Evolutionary conservation across 116 monocot genomes (phyloP).

Genomic region (Iris pallida): DNA sequence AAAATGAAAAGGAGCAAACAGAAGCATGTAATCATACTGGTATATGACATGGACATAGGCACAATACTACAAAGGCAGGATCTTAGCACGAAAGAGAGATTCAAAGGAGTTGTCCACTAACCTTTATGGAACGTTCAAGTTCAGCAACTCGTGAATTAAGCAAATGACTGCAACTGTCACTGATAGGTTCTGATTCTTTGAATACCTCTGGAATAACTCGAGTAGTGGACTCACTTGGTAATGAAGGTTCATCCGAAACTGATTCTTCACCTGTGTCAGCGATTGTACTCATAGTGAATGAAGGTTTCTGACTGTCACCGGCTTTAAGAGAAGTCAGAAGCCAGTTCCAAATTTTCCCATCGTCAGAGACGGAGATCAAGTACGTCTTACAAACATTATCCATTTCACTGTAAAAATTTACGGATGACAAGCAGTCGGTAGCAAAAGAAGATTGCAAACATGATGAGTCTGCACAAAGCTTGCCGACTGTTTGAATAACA

Average conservation of each 20-base stretch:
- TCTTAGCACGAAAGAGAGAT: background rate
- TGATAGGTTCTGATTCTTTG: slow-evolving; percentile 24
- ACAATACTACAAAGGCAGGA: no score
- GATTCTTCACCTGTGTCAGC: slow-evolving; percentile 20
- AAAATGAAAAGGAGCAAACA: no score
- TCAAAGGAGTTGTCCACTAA: slow-evolving; percentile 3
- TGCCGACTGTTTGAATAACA: slow-evolving; percentile 46
- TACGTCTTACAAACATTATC: slow-evolving; percentile 30
- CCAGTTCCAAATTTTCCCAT: slow-evolving; percentile 98
- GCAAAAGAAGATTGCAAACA: slow-evolving; percentile 18
- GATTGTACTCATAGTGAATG: slow-evolving; percentile 6
- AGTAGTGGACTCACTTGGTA: slow-evolving; percentile 20
- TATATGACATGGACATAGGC: no score
- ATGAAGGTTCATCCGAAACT: slow-evolving; percentile 12
- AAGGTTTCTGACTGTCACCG: slow-evolving; percentile 17
- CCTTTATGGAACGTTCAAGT: slow-evolving; percentile 29
- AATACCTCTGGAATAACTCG: background rate
- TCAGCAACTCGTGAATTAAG: slow-evolving; percentile 1
- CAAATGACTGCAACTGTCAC: slow-evolving; percentile 1
- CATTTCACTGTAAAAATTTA: slow-evolving; percentile 14
- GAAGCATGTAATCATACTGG: no score
- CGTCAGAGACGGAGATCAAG: slow-evolving; percentile 84
- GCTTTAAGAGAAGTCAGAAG: slow-evolving; percentile 47
- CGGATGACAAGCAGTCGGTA: slow-evolving; percentile 10
- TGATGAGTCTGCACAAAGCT: slow-evolving; percentile 30